These are phyloP conservation scores for Gastrolobium villosum DNA, from an alignment of 306 rosid species.

Conservation along the genomic window DNA sequence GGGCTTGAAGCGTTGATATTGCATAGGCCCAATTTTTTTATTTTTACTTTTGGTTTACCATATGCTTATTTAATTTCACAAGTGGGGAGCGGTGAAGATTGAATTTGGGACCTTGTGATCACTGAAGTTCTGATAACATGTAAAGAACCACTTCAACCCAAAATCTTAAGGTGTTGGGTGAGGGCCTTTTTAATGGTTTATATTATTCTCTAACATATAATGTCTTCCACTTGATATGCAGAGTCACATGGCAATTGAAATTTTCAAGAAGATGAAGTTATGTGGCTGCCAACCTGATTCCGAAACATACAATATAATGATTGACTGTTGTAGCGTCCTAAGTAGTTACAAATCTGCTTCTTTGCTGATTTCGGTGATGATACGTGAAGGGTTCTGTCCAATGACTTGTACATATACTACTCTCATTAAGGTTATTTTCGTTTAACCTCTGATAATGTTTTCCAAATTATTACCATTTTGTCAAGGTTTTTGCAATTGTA, in stretches of 20 bases:
- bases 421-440: constrained; percentile 71
- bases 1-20: too few relatives aligned
- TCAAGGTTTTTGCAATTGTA: constrained; percentile 15
- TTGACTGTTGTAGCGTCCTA: constrained; percentile 68
- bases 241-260: constrained; percentile 67
- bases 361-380: constrained; percentile 74
- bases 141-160: too few relatives aligned
- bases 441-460: constrained; percentile 35
- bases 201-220: constrained; percentile 11
- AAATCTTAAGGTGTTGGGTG: too few relatives aligned
- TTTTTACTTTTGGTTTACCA: too few relatives aligned
- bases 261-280: constrained; percentile 77
- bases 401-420: constrained; percentile 61
- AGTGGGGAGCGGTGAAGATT: too few relatives aligned
- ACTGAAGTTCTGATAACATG: too few relatives aligned
- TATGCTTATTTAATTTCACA: too few relatives aligned
- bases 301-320: constrained; percentile 78
- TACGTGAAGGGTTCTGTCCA: constrained; percentile 77
- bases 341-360: constrained; percentile 76
- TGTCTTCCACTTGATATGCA: constrained; percentile 61
- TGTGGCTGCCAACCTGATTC: constrained; percentile 64
- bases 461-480: constrained; percentile 23
- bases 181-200: too few relatives aligned
- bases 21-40: too few relatives aligned
- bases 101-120: too few relatives aligned